Conservation (phyloP, 1,139 yeast genomes). For the Candida tetrigidarum region DNA sequence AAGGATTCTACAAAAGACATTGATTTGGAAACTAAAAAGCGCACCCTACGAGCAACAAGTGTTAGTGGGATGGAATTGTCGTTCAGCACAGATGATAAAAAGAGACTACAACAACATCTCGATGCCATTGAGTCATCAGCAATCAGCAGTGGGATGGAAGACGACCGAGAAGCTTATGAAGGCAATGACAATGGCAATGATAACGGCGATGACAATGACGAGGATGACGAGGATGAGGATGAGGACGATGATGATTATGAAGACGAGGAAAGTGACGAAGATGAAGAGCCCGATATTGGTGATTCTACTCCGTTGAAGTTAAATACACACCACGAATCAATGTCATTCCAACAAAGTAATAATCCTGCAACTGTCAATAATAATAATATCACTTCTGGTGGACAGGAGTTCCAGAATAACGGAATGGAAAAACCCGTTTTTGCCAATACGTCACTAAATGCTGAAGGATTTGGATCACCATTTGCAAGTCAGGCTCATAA, state of each 20-base stretch:
- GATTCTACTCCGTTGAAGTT: slow-evolving; percentile 35
- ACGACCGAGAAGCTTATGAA: slow-evolving; percentile 9
- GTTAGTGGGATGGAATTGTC: slow-evolving; percentile 39
- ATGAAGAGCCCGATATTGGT: slow-evolving; percentile 18
- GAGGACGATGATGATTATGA: slow-evolving; percentile 32
- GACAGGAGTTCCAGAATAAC: not conserved
- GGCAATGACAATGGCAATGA: slow-evolving; percentile 39
- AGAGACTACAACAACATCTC: slow-evolving; percentile 19
- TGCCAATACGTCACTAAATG: slow-evolving; percentile 14
- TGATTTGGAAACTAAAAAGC: slow-evolving; percentile 26
- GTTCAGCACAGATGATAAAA: slow-evolving; percentile 18
- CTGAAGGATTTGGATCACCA: slow-evolving; percentile 34
- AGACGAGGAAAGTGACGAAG: slow-evolving; percentile 32
- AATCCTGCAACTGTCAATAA: not conserved
- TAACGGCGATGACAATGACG: too few relatives aligned
- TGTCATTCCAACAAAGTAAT: slow-evolving; percentile 4
- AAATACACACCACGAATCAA: slow-evolving; percentile 28
- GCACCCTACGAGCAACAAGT: slow-evolving; percentile 43
- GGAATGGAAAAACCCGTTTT: slow-evolving; percentile 1
- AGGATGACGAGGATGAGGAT: slow-evolving; percentile 19
- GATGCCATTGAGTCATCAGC: slow-evolving; percentile 14
- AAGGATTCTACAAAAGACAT: slow-evolving; percentile 33
- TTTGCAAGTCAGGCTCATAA: slow-evolving; percentile 19
- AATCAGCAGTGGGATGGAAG: not conserved
- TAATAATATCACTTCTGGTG: not conserved